phyloP scores from a whole-genome alignment of 2,329 filamentous ascomycete genomes.

The Microcyclospora pomicola region DNA sequence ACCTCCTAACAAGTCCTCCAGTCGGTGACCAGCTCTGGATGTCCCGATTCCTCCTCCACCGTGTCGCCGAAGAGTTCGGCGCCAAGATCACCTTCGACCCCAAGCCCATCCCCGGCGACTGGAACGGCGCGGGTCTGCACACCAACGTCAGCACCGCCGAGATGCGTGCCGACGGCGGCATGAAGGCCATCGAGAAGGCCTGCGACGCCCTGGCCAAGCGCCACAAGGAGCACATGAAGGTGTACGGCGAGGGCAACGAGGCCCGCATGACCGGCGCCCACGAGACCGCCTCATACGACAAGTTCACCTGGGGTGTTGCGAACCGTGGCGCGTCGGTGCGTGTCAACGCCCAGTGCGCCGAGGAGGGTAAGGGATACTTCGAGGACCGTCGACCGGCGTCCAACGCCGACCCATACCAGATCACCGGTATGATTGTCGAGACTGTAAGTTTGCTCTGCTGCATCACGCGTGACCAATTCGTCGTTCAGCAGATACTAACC shows the following conservation, averaged over 20 bases:
- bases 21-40: slow-evolving; percentile 97
- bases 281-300: slow-evolving; percentile 88
- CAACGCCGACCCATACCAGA: slow-evolving; percentile 79
- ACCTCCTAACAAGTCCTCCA: slow-evolving; percentile 24
- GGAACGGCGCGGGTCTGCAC: slow-evolving; percentile 93
- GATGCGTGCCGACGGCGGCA: slow-evolving; percentile 83
- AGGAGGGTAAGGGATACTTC: slow-evolving; percentile 90
- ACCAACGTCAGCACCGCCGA: slow-evolving; percentile 83
- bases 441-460: slow-evolving; percentile 29
- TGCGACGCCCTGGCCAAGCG: slow-evolving; percentile 40
- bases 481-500: slow-evolving; percentile 2
- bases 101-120: slow-evolving; percentile 90
- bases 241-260: slow-evolving; percentile 94
- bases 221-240: slow-evolving; percentile 54
- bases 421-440: slow-evolving; percentile 67
- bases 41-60: slow-evolving; percentile 74
- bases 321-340: slow-evolving; percentile 92
- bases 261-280: slow-evolving; percentile 82
- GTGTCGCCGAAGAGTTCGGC: slow-evolving; percentile 91
- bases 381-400: slow-evolving; percentile 57
- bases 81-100: slow-evolving; percentile 90
- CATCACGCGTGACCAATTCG: slow-evolving; percentile 1
- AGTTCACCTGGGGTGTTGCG: slow-evolving; percentile 87
- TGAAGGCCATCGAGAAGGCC: slow-evolving; percentile 83
- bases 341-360: slow-evolving; percentile 71